Evolutionary conservation across 208 protist genomes (phyloP).

Genomic region (Balamuthia mandrillaris): DNA sequence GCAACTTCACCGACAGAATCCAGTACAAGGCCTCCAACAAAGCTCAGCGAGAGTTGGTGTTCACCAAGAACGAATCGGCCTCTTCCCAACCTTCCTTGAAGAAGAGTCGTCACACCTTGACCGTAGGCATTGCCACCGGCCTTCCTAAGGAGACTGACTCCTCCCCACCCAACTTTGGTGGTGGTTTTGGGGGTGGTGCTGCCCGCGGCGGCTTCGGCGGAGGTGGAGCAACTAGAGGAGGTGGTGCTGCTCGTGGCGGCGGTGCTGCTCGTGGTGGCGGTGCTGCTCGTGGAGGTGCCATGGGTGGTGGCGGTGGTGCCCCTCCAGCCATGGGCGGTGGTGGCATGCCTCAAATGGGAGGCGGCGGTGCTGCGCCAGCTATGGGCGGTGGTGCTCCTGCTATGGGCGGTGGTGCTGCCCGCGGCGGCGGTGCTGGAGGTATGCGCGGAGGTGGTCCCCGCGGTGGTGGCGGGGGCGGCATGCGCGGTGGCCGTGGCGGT

Average conservation of each 20-base stretch:
- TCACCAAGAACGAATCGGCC: neutral
- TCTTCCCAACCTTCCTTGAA: constrained; percentile 18
- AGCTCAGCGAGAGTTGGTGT: constrained; percentile 31
- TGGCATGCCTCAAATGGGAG: too few relatives aligned
- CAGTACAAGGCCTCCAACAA: constrained; percentile 55
- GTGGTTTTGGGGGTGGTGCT: neutral
- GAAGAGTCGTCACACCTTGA: constrained; percentile 43
- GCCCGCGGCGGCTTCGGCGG: neutral
- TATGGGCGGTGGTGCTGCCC: neutral
- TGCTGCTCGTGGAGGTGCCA: neutral
- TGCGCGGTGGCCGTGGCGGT: constrained; percentile 25
- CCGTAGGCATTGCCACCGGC: constrained; percentile 48
- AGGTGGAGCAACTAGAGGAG: neutral
- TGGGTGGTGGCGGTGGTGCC: neutral
- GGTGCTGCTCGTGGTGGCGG: neutral
- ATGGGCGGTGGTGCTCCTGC: too few relatives aligned
- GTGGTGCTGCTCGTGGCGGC: neutral
- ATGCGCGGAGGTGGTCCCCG: neutral
- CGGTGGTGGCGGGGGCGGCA: neutral
- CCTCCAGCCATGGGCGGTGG: too few relatives aligned
- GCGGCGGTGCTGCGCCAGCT: too few relatives aligned
- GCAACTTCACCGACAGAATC: constrained; percentile 61
- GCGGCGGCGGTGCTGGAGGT: neutral
- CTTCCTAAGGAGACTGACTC: constrained; percentile 45
- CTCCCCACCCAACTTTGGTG: constrained; percentile 20